Percentiles rank a stretch among this genome's conserved stretches.
These are phyloP conservation scores for Trypethelium eluteriae DNA, from an alignment of 495 filamentous ascomycete genomes.

Conservation along the genomic window DNA sequence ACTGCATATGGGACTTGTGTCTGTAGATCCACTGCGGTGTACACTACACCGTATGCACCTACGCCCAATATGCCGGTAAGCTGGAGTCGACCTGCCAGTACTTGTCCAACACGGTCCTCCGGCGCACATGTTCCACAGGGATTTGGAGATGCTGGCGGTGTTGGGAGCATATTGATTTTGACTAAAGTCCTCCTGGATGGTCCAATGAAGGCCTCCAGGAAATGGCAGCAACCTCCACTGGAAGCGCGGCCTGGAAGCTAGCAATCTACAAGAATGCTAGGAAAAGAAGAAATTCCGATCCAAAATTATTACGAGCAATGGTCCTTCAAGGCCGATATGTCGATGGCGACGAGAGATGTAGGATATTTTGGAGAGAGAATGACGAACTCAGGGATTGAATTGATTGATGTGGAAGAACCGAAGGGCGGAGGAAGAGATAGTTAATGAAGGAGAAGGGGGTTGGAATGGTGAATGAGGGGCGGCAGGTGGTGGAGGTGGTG, in stretches of 20 bases:
- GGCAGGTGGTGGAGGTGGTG: background rate
- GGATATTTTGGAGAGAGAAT: background rate
- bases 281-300: background rate
- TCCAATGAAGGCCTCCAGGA: conserved; percentile 32
- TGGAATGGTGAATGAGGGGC: conserved; percentile 3
- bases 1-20: conserved; percentile 82
- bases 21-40: conserved; percentile 82
- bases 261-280: conserved; percentile 5
- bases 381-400: background rate
- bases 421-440: background rate
- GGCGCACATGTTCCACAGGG: conserved; percentile 50
- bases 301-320: background rate
- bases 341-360: background rate
- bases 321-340: conserved; percentile 7
- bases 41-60: conserved; percentile 94
- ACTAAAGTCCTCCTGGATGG: conserved; percentile 18
- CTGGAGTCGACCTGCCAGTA: conserved; percentile 74
- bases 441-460: background rate
- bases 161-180: conserved; percentile 46
- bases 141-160: conserved; percentile 53
- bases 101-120: conserved; percentile 78
- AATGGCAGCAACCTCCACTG: background rate
- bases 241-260: conserved; percentile 4
- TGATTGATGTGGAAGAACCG: background rate
- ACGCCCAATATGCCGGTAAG: conserved; percentile 80